Conservation (phyloP, 2,329 filamentous ascomycete species). For the Colletotrichum noveboracense region DNA sequence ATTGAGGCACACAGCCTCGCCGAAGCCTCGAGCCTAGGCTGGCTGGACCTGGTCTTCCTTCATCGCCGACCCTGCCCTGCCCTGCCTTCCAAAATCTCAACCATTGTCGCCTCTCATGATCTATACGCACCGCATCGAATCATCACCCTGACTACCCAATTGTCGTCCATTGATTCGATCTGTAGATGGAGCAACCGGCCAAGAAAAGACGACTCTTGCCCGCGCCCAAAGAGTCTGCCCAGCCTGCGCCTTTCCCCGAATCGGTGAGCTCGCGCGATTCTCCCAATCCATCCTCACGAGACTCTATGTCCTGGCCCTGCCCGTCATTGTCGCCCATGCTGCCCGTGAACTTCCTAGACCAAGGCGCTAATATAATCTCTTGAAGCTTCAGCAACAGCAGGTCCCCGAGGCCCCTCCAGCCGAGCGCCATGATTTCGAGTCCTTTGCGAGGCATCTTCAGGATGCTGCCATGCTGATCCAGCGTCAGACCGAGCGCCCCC, state of each 20-base stretch:
- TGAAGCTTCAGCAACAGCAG: slow-evolving; percentile 38
- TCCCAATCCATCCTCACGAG: neutral
- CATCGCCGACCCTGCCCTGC: neutral
- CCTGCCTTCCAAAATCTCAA: neutral
- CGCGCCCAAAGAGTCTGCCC: neutral
- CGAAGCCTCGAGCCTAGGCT: neutral
- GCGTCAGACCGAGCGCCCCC: slow-evolving; percentile 63
- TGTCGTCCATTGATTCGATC: slow-evolving; percentile 2
- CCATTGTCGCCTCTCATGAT: neutral
- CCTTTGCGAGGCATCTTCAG: slow-evolving; percentile 70
- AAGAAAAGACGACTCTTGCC: slow-evolving; percentile 24
- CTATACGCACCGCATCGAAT: neutral
- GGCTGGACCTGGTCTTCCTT: neutral
- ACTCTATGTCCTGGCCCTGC: neutral
- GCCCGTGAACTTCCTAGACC: neutral
- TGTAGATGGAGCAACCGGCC: slow-evolving; percentile 25
- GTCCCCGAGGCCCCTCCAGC: slow-evolving; percentile 44
- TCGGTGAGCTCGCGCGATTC: slow-evolving; percentile 23
- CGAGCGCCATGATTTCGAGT: slow-evolving; percentile 68
- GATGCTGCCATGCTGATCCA: slow-evolving; percentile 73
- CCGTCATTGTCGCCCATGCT: neutral
- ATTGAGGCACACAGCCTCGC: neutral
- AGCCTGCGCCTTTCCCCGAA: slow-evolving; percentile 18
- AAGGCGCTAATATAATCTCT: slow-evolving; percentile 12
- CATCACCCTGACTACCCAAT: neutral